Evolutionary conservation across 2,329 filamentous ascomycete genomes (phyloP), one percentile per base, ranked within the genome.

Genomic region (Incumbomyces delicatus): DNA sequence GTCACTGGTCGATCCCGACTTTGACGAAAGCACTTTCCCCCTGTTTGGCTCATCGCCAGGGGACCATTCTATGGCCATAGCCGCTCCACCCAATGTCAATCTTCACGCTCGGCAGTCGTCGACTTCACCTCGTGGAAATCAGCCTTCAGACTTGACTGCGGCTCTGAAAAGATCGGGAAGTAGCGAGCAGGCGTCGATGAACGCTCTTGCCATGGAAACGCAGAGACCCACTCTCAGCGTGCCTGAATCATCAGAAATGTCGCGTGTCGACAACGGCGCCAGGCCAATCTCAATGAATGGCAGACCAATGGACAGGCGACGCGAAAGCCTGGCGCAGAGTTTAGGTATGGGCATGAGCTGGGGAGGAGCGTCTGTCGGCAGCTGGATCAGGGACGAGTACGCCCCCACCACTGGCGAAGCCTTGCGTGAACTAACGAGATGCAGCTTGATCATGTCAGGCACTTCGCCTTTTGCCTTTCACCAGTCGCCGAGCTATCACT

Each of bases 361-460:
- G 89, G 90, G 90, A 62, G 90, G 89, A 55, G 80, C 95, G 50
- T 96, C 90, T 7, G 87, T 96, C 55, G 90, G 90, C 53, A 96
- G 90, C 61, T 96, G 94, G 74, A 92, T 98, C 66, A 78, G 87
- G 66, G 90, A 98, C 70, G 92, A 98, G 92, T 98, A 80, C 80
- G 90, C 83, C 40, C 7, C 35, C n/a, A 22, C 37, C 31, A 20
- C n/a, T n/a, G n/a, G n/a, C n/a, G n/a, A n/a, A n/a, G 33, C 34
- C 32, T 17, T 32, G 32, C 29, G 16, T 34, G 7, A 34, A 16
- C 32, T 44, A 37, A 41, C 27, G 17, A 39, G 57, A 55, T 58
- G 57, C 63, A 95, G 88, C 65, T 89, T 95, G 61, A 83, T 94
- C 63, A 95, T 95, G 86, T 81, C 87, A 50, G 89, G 92, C 60